Evolutionary conservation across 2,329 filamentous ascomycete species (phyloP), one percentile per base, ranked within the genome.

Genomic region (Beauveria varroae): DNA sequence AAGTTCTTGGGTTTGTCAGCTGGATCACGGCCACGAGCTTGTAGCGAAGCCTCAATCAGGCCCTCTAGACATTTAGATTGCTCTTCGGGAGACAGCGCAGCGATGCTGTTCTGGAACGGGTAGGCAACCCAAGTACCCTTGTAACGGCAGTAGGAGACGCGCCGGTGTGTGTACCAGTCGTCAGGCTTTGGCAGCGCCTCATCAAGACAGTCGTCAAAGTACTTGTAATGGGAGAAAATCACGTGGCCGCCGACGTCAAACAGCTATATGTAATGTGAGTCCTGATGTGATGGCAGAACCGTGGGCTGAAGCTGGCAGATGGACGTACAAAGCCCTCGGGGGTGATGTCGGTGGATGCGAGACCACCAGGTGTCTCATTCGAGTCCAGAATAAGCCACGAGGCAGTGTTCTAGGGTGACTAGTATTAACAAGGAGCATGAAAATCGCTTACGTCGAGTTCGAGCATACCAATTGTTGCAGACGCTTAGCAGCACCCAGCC

Each of bases 161-260:
- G 91, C 81, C 96, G 87, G 81, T 96, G 92, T 66, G 86, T 89
- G 78, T 88, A 96, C 92, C 92, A 96, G 79, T 96, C 92, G 10
- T 37, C 26, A 14, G 41, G 24, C 24, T 5, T 4, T 2, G 56
- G 56, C 5, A 51, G 56, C 2, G 56, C 56, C 47, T 58, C 56
- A 18, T 51, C 5, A 73, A 96, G 89, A 80, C 89, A 93, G 80
- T 96, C 92, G 78, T 96, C 92, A 75, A 96, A 96, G 85, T 96
- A 96, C 80, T 95, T 96, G 87, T 96, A 96, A 83, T 96, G 91
- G 68, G 91, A 96, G 83, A 96, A 96, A 79, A 96, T 95, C 76
- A 96, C 91, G 78, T 96, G 91, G 68, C 91, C 91, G 73, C 91
- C 91, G 69, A 96, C 92, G 78, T 96, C 92, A 82, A 96, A 96